Conservation (phyloP, 495 filamentous ascomycete species). For the Neurospora sp. region DNA sequence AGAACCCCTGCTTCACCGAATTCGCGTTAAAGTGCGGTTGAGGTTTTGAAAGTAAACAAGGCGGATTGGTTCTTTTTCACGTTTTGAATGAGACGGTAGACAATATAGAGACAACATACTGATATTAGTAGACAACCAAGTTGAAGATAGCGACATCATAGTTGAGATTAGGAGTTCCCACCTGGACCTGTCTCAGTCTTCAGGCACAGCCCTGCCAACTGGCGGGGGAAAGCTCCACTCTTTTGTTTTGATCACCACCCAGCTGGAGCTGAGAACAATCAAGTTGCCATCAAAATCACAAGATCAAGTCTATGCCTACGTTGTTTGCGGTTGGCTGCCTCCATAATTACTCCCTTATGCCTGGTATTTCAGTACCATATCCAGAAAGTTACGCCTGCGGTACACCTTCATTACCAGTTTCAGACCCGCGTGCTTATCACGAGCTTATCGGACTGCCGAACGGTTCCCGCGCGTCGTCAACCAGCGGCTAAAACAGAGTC, state of each 20-base stretch:
- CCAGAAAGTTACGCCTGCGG: neutral
- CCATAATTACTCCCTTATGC: neutral
- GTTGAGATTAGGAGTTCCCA: neutral
- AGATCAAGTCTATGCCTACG: neutral
- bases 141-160: neutral
- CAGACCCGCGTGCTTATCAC: neutral
- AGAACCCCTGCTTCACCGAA: neutral
- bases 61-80: too few relatives aligned
- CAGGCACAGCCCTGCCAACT: neutral
- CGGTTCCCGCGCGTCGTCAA: neutral
- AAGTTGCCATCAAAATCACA: neutral
- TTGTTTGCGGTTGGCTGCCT: neutral
- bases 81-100: neutral
- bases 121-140: neutral
- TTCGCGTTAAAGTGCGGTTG: neutral
- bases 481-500: neutral
- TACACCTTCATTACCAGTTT: neutral
- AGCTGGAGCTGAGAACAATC: neutral
- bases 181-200: too few relatives aligned
- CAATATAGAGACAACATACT: neutral
- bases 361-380: neutral
- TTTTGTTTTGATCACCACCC: neutral
- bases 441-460: neutral
- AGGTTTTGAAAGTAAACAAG: neutral
- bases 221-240: neutral